Evolutionary conservation across 75 land plant species (phyloP).

Genomic region (Sequoia sempervirens): DNA sequence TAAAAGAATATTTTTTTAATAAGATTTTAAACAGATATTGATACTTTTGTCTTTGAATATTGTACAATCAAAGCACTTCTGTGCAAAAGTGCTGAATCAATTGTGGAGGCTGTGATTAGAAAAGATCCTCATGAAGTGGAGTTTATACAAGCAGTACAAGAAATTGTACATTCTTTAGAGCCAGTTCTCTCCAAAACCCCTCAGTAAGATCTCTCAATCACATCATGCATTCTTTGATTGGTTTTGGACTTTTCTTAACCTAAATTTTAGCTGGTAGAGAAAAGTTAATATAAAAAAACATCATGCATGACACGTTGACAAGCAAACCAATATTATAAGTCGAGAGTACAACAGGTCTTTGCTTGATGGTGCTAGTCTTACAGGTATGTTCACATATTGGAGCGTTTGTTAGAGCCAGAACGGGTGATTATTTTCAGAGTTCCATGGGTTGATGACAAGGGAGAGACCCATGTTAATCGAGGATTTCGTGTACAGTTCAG

Average conservation of each 20-base stretch:
- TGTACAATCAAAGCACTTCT: slow-evolving; percentile 57
- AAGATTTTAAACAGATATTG: slow-evolving; percentile 10
- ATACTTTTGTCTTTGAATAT: slow-evolving; percentile 1
- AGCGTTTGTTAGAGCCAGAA: slow-evolving; percentile 95
- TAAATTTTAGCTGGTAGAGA: neutral
- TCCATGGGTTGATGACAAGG: slow-evolving; percentile 98
- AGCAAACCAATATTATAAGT: neutral
- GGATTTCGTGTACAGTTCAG: slow-evolving; percentile 95
- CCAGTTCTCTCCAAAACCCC: slow-evolving; percentile 84
- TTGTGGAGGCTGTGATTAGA: slow-evolving; percentile 84
- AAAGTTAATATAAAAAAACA: neutral
- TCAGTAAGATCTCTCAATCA: slow-evolving; percentile 49
- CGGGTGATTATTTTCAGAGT: slow-evolving; percentile 88
- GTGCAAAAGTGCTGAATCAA: slow-evolving; percentile 94
- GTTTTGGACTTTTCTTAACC: slow-evolving; percentile 8
- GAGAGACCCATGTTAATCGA: slow-evolving; percentile 93
- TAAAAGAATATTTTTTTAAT: neutral
- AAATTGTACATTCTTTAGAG: slow-evolving; percentile 91
- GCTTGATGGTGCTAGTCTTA: slow-evolving; percentile 4
- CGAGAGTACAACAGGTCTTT: slow-evolving; percentile 1
- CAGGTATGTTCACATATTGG: slow-evolving; percentile 90
- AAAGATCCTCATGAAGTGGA: slow-evolving; percentile 95
- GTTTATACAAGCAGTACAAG: slow-evolving; percentile 93
- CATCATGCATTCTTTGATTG: neutral
- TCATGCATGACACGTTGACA: neutral